These are phyloP conservation scores for Rhizopogon vesiculosus DNA, from an alignment of 768 basidiomycete genomes.

Conservation along the genomic window DNA sequence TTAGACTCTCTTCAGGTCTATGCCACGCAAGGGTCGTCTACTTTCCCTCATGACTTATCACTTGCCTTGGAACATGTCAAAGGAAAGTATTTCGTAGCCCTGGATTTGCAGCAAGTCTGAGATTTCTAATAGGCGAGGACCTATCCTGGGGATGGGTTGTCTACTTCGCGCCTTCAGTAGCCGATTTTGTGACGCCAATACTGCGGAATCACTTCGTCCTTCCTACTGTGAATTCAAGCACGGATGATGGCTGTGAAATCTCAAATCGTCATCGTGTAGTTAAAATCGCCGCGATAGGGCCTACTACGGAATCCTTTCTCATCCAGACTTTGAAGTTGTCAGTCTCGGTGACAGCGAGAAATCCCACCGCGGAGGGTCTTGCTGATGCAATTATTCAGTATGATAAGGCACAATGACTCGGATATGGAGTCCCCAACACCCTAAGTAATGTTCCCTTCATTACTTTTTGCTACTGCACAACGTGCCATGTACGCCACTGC, in stretches of 20 bases:
- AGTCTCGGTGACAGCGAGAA: slow-evolving; percentile 53
- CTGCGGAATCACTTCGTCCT: slow-evolving; percentile 43
- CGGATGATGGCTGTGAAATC: neutral
- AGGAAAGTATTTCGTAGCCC: slow-evolving; percentile 14
- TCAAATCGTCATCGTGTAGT: slow-evolving; percentile 9
- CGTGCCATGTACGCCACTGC: neutral
- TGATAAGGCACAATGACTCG: slow-evolving; percentile 7
- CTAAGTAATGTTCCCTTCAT: neutral
- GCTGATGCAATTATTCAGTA: slow-evolving; percentile 21
- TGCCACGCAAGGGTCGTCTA: slow-evolving; percentile 53
- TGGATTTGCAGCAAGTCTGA: slow-evolving; percentile 2
- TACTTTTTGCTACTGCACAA: neutral
- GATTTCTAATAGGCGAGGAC: neutral
- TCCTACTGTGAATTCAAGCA: slow-evolving; percentile 6
- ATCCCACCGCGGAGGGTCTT: slow-evolving; percentile 54
- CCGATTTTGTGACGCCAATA: slow-evolving; percentile 49
- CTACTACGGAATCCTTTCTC: slow-evolving; percentile 55
- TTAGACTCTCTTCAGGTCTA: slow-evolving; percentile 64
- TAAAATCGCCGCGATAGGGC: slow-evolving; percentile 61
- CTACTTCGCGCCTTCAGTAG: slow-evolving; percentile 73
- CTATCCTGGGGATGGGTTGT: slow-evolving; percentile 58
- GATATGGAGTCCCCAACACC: neutral
- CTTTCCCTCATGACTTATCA: slow-evolving; percentile 42
- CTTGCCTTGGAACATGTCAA: slow-evolving; percentile 20
- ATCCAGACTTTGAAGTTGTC: slow-evolving; percentile 36